A percentile compares a stretch with the other conserved stretches of the same genome.
These are phyloP conservation scores for Cutaneotrichosporon arboriforme DNA, from an alignment of 1,284 basidiomycete genomes.

Conservation along the genomic window DNA sequence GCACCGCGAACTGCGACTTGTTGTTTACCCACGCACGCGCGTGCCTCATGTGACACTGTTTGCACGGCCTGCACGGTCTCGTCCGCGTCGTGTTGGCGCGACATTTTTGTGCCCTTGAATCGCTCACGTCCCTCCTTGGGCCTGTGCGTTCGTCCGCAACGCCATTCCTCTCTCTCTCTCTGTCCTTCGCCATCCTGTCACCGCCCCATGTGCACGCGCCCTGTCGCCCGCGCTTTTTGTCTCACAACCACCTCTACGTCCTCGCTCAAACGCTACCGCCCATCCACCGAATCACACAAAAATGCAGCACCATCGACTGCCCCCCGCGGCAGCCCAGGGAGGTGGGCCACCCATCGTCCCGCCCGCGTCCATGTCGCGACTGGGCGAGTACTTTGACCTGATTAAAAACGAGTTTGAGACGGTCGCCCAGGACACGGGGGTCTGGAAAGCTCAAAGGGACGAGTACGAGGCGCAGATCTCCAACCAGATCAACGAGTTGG, in stretches of 20 bases:
- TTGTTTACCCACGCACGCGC: too few species aligned
- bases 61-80: too few species aligned
- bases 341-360: constrained; percentile 23
- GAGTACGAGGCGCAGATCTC: constrained; percentile 73
- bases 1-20: too few species aligned
- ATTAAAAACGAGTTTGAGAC: constrained; percentile 82
- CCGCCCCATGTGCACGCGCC: too few species aligned
- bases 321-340: constrained; percentile 30
- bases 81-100: too few species aligned
- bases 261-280: too few species aligned
- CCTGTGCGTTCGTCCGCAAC: not conserved
- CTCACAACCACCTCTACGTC: not conserved
- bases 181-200: not conserved
- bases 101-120: too few species aligned
- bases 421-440: constrained; percentile 62
- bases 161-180: not conserved
- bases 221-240: not conserved
- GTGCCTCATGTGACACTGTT: too few species aligned
- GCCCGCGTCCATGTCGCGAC: constrained; percentile 43
- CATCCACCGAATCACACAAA: not conserved
- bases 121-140: not conserved
- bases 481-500: constrained; percentile 65
- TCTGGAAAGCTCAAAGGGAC: constrained; percentile 72
- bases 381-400: constrained; percentile 75
- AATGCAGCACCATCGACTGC: constrained; percentile 42